These are phyloP conservation scores for Xylaria sp. DNA, from an alignment of 2,329 filamentous ascomycete species.

Conservation along the genomic window DNA sequence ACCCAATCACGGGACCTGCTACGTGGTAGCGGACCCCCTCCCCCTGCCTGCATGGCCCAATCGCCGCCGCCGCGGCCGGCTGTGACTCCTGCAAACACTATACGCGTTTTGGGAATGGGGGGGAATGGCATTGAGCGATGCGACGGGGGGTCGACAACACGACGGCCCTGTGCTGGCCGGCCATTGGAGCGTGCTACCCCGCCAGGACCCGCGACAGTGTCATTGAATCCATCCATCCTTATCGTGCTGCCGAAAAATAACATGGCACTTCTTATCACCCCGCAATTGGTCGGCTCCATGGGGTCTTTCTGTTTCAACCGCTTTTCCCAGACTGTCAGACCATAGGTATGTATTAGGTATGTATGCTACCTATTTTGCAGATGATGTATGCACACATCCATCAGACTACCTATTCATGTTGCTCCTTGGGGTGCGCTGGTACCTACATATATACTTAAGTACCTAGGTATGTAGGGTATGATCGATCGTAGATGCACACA, in stretches of 20 bases:
- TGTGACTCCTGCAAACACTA: conserved; percentile 8
- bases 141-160: not conserved
- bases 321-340: conserved; percentile 5
- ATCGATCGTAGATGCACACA: too few species aligned
- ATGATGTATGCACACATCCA: too few species aligned
- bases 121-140: not conserved
- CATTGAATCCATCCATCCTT: not conserved
- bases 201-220: not conserved
- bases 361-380: not conserved
- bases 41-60: not conserved
- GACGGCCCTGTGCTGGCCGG: not conserved
- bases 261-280: not conserved
- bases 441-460: too few species aligned
- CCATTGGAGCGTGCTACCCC: not conserved
- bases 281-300: conserved; percentile 12
- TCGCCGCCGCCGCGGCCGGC: not conserved
- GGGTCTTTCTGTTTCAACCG: conserved; percentile 14
- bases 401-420: too few species aligned
- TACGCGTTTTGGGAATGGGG: not conserved
- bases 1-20: not conserved
- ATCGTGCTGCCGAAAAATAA: not conserved
- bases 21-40: not conserved
- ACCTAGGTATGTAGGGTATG: too few species aligned
- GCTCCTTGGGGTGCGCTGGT: too few species aligned
- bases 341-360: not conserved